These are phyloP conservation scores for Rubroboletus satanas DNA, from an alignment of 768 basidiomycete genomes.

Conservation along the genomic window DNA sequence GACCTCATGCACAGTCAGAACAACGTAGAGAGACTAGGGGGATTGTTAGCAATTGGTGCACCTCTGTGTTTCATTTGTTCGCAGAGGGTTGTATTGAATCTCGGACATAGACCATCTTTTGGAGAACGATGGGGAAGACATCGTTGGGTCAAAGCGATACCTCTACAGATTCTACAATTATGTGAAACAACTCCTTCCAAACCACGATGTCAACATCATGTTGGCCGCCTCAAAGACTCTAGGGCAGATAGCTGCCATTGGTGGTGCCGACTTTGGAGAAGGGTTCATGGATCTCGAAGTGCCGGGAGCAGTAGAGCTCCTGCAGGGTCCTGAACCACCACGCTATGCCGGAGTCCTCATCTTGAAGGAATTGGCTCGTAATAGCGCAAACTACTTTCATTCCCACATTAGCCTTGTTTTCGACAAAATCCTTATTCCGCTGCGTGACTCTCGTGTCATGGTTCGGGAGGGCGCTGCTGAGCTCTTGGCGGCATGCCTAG, in stretches of 20 bases:
- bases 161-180: conserved; percentile 90
- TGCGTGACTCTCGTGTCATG: conserved; percentile 85
- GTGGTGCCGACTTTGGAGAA: conserved; percentile 80
- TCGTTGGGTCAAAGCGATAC: conserved; percentile 73
- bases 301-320: conserved; percentile 73
- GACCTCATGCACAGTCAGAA: conserved; percentile 81
- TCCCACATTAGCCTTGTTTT: conserved; percentile 84
- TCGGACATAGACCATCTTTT: conserved; percentile 60
- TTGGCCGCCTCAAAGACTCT: conserved; percentile 89
- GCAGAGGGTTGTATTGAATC: conserved; percentile 7
- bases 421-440: conserved; percentile 86
- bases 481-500: conserved; percentile 86
- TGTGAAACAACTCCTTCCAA: conserved; percentile 88
- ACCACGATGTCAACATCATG: conserved; percentile 91
- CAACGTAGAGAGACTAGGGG: conserved; percentile 77
- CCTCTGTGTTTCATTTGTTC: neutral
- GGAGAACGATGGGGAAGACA: conserved; percentile 73
- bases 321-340: conserved; percentile 74
- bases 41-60: conserved; percentile 83
- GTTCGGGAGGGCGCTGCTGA: conserved; percentile 93
- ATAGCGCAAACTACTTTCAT: conserved; percentile 85
- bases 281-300: conserved; percentile 89
- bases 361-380: conserved; percentile 86
- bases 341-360: conserved; percentile 94
- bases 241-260: conserved; percentile 80